A percentile compares a stretch with the other conserved stretches of the same genome.
phyloP scores from a whole-genome alignment of 768 basidiomycete species.

The Infundibulicybe gibba region DNA sequence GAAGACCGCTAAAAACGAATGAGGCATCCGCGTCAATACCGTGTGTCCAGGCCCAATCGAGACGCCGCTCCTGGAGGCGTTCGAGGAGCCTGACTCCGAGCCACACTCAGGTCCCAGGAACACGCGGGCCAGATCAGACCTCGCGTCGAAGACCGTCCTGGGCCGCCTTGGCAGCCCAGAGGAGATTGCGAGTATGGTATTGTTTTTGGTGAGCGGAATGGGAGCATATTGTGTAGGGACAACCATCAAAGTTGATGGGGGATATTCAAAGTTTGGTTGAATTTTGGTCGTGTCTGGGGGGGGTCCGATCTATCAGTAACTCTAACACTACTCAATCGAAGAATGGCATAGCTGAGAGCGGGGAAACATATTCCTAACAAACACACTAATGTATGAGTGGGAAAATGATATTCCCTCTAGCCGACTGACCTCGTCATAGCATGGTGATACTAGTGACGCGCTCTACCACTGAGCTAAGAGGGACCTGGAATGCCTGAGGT shows the following conservation, averaged over 20 bases:
- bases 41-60: conserved; percentile 12
- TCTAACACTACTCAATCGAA: too few relatives aligned
- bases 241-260: conserved; percentile 13
- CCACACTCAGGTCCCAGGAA: neutral
- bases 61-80: conserved; percentile 10
- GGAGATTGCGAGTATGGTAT: conserved; percentile 14
- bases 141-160: conserved; percentile 8
- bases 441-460: conserved; percentile 35
- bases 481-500: too few relatives aligned
- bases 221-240: conserved; percentile 10
- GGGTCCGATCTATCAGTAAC: too few relatives aligned
- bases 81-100: neutral
- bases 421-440: too few relatives aligned
- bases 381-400: too few relatives aligned
- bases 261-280: conserved; percentile 12
- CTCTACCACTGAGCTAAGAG: conserved; percentile 37
- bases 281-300: too few relatives aligned
- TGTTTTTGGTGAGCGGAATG: conserved; percentile 2
- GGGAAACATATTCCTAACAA: too few relatives aligned
- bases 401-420: too few relatives aligned
- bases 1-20: neutral
- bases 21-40: conserved; percentile 12
- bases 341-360: too few relatives aligned
- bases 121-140: conserved; percentile 6
- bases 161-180: conserved; percentile 8